Base-by-base conservation (phyloP, 2,329 filamentous ascomycete genomes). In the Fonsecaea multimorphosa region DNA sequence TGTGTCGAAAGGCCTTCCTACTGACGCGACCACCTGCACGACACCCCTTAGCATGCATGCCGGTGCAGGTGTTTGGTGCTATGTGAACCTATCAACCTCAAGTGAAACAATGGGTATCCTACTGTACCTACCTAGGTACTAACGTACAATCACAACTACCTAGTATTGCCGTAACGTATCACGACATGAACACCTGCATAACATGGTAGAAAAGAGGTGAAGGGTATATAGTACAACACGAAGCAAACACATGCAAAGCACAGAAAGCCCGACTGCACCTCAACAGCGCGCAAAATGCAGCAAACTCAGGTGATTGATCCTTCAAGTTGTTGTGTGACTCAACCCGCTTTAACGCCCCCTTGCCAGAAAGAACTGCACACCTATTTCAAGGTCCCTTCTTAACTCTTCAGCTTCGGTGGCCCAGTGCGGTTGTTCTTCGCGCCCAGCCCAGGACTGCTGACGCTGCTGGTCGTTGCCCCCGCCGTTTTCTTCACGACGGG, bases 361-460 rank as follows among this genome's bases (percentile, higher is more conserved):
- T 40, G n/a, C n/a, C n/a, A n/a, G n/a, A n/a, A n/a, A n/a, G 8
- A 31, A 31, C 8, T 31, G 29, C 29, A 14, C n/a, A n/a, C 38
- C 38, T n/a, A n/a, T 40, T n/a, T n/a, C 38, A 6, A 2, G 3
- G 38, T n/a, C 14, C 5, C 29, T 31, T 34, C 11, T 40, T 11
- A 40, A 40, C 24, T 9, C 29, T 59, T 31, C 58, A 38, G 31
- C 32, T 60, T 60, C 31, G 58, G 19, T 31, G 31, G 46, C 22
- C 19, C 58, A 32, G 56, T 6, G 27, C 44, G 19, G 11, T 49
- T 49, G 19, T 49, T 49, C 22, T 11, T 24, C 22, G 44, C 24
- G 44, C 44, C 44, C 14, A 24, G 1, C 19, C 2, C 19, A 2
- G 19, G 6, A 22, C n/a, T 49, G n/a, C 44, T 24, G 7, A 14